Base-by-base conservation (phyloP, 225 moss, liverwort and hornwort species). In the Pseudoscleropodium purum region DNA sequence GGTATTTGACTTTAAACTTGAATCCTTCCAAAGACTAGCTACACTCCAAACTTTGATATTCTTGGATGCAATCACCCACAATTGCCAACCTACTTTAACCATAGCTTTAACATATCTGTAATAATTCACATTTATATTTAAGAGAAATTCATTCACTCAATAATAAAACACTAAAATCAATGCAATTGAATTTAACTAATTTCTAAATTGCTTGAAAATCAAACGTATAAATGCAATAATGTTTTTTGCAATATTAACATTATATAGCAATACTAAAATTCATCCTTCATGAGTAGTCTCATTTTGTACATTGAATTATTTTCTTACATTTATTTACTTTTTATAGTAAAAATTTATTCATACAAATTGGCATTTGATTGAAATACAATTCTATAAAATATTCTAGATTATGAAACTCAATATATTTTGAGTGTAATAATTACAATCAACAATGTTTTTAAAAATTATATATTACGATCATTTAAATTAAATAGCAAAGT, bases 21-120 rank as follows among this genome's bases (percentile, higher is more conserved):
- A 88, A 57, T 65, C 81, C 65, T 90, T 93, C 93, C 92, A 95
- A 82, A 95, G 89, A 92, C 94, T 95, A 84, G 91, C 51, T 41
- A 90, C 90, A 51, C 82, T 93, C 94, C 93, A 96, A 61, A 97
- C 88, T 85, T 91, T 97, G 30, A 95, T 91, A 82, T 89, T 94
- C 75, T 94, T 96, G 68, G 92, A 94, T 82, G 93, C 89, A 90
- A 96, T 94, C 59, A 93, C 90, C 95, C 91, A 97, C 34, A 95
- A 86, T 91, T 96, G 92, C 84, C 93, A 97, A 74, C 93, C 94
- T 84, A 95, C 95, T 92, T 94, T 93, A 36, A 96, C 84, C 95
- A 96, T 95, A 25, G 93, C 87, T 86, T 91, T 94, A 45, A 96
- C 93, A 84, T 92, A 94, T 70, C 89, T 93, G 18, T 72, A 64